Evolutionary conservation across 495 filamentous ascomycete species (phyloP), one percentile per base, ranked within the genome.

Genomic region (Glonium stellatum): DNA sequence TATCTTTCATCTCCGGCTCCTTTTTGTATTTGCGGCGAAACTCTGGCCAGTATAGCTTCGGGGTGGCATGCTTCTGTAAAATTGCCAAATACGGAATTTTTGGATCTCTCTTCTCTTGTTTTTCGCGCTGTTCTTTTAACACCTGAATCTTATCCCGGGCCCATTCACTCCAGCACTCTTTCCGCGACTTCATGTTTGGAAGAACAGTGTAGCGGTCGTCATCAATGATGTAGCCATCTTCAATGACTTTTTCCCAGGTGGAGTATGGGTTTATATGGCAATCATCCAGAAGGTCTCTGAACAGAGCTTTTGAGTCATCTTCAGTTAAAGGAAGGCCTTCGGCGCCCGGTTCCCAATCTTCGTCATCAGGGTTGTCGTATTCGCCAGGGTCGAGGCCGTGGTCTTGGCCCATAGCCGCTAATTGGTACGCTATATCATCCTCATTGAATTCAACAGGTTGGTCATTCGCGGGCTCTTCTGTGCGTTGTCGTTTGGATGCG

Each of bases 31-130:
- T 97, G 34, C 92, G 80, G 62, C 89, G 89, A 71, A 98, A 98
- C 69, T 98, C 93, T 0, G 88, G 84, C 93, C 93, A 98, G 72
- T 95, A 98, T 11, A 97, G 76, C 73, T 96, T 97, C 1, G 88
- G 86, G 0, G 85, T 92, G 0, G 90, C 90, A 57, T 87, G 77
- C 60, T 86, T 83, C 58, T 91, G 83, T 21, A 98, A 76, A 63
- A 98, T 90, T 0, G 80, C 82, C 60, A 97, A 73, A 70, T 91
- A 98, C 25, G 87, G 83, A 59, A 96, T 89, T 22, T 82, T 78
- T 8, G 93, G 95, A 64, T 98, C 90, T 55, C 84, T 82, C 75
- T 90, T 92, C 69, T 88, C 87, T 62, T 89, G 81, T 49, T 84
- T 86, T 57, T 84, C 84, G 46, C 88, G 87, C 66, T 80, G 81